These are phyloP conservation scores for Petrea volubilis DNA, from an alignment of 257 asterid genomes.

Conservation along the genomic window DNA sequence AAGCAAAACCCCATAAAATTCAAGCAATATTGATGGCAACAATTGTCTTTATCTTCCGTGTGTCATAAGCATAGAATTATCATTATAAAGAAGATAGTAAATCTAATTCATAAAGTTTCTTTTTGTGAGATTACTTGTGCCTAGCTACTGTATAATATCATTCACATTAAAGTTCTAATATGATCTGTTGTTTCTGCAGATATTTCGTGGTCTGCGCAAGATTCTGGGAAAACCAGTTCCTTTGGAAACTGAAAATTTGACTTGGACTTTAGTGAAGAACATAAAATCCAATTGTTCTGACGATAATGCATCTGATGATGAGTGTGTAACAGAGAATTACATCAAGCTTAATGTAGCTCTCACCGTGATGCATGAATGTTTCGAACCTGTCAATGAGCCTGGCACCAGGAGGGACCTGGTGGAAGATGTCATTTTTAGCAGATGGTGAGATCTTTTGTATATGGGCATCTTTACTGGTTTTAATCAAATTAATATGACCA, in stretches of 20 bases:
- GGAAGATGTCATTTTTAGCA: constrained; percentile 79
- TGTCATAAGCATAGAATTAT: background rate
- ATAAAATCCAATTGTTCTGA: constrained; percentile 34
- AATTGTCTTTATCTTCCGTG: constrained; percentile 2
- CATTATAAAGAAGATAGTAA: background rate
- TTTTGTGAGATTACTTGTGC: background rate
- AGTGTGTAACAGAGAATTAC: constrained; percentile 44
- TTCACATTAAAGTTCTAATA: background rate
- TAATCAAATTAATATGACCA: background rate
- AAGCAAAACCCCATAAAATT: background rate
- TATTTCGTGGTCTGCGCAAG: constrained; percentile 54
- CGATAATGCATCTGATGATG: constrained; percentile 35
- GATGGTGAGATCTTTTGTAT: constrained; percentile 51
- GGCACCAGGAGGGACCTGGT: constrained; percentile 71
- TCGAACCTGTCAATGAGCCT: constrained; percentile 78
- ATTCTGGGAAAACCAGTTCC: constrained; percentile 59
- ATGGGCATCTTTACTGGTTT: background rate
- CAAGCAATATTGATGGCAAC: background rate
- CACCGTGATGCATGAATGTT: constrained; percentile 85
- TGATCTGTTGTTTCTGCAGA: constrained; percentile 45
- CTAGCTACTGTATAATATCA: background rate
- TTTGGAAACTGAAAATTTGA: constrained; percentile 54
- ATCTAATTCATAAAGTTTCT: constrained; percentile 2
- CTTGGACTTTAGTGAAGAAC: constrained; percentile 74
- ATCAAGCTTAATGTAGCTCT: constrained; percentile 80